Evolutionary conservation across 2,329 filamentous ascomycete genomes (phyloP).

Genomic region (Xylariomycetidae sp.): DNA sequence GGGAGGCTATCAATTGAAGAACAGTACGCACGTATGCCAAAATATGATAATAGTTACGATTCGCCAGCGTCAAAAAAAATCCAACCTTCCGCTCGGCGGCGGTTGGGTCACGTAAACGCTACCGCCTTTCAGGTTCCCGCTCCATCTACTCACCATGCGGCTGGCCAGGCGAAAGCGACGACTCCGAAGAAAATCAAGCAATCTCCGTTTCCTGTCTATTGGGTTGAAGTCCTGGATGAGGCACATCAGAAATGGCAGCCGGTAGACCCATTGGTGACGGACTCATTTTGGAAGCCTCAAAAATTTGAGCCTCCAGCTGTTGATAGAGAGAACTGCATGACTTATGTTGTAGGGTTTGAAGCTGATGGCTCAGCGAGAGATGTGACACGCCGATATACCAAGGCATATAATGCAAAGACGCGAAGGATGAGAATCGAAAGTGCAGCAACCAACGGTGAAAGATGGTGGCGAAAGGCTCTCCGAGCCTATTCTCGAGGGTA

Average conservation of each 20-base stretch:
- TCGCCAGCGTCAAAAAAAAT: conserved; percentile 25
- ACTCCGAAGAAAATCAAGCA: conserved; percentile 51
- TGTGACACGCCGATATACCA: conserved; percentile 82
- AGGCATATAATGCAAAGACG: conserved; percentile 88
- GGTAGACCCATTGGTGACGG: conserved; percentile 79
- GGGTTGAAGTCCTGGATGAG: conserved; percentile 87
- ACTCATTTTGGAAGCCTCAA: conserved; percentile 66
- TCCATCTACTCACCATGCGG: conserved; percentile 30
- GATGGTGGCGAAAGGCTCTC: conserved; percentile 52
- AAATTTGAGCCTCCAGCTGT: conserved; percentile 78
- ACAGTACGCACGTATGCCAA: conserved; percentile 35
- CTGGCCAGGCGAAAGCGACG: conserved; percentile 27
- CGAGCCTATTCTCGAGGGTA: conserved; percentile 39
- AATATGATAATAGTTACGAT: conserved; percentile 29
- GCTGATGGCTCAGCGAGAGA: conserved; percentile 74
- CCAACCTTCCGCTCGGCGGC: conserved; percentile 35
- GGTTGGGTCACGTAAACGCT: conserved; percentile 51
- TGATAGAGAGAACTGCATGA: conserved; percentile 71
- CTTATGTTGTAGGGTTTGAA: conserved; percentile 83
- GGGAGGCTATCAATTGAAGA: conserved; percentile 25
- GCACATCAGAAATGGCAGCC: conserved; percentile 89
- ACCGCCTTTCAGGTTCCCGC: conserved; percentile 47
- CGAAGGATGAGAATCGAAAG: conserved; percentile 73
- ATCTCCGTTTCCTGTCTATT: conserved; percentile 79
- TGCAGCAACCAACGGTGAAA: conserved; percentile 40